These are phyloP conservation scores for Sporormia fimetaria DNA, from an alignment of 495 filamentous ascomycete species.

Conservation along the genomic window DNA sequence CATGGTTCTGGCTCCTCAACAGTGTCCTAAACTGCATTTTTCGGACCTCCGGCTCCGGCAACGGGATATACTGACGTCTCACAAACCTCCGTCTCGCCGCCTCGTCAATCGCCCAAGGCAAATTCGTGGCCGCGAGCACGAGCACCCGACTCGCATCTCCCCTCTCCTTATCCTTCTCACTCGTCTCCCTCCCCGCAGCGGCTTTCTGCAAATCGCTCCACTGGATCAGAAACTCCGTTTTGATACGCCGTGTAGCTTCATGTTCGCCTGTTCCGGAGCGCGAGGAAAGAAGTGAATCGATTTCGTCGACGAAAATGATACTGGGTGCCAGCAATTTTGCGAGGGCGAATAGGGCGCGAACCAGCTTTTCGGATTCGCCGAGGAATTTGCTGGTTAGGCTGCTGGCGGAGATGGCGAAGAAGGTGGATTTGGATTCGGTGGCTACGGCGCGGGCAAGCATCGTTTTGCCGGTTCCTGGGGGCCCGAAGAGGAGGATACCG, in stretches of 20 bases:
- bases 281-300: slow-evolving; percentile 84
- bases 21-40: slow-evolving; percentile 65
- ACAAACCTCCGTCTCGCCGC: slow-evolving; percentile 88
- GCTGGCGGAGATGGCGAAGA: slow-evolving; percentile 93
- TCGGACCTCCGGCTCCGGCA: slow-evolving; percentile 75
- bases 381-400: slow-evolving; percentile 93
- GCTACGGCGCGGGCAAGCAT: slow-evolving; percentile 95
- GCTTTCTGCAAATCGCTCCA: slow-evolving; percentile 91
- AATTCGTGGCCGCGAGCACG: slow-evolving; percentile 88
- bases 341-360: slow-evolving; percentile 80
- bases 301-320: slow-evolving; percentile 99
- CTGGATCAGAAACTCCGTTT: slow-evolving; percentile 96
- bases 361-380: slow-evolving; percentile 92
- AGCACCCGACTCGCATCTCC: slow-evolving; percentile 87
- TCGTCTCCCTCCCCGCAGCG: slow-evolving; percentile 71
- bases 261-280: slow-evolving; percentile 76
- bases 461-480: slow-evolving; percentile 93
- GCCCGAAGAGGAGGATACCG: slow-evolving; percentile 94
- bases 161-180: slow-evolving; percentile 50
- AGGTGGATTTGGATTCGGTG: slow-evolving; percentile 88
- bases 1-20: slow-evolving; percentile 78
- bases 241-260: slow-evolving; percentile 86
- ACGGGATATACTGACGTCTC: slow-evolving; percentile 85
- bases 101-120: slow-evolving; percentile 98
- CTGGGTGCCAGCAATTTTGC: slow-evolving; percentile 84